Base-by-base conservation (phyloP, 441 rosid species). In the Populus hybrid region DNA sequence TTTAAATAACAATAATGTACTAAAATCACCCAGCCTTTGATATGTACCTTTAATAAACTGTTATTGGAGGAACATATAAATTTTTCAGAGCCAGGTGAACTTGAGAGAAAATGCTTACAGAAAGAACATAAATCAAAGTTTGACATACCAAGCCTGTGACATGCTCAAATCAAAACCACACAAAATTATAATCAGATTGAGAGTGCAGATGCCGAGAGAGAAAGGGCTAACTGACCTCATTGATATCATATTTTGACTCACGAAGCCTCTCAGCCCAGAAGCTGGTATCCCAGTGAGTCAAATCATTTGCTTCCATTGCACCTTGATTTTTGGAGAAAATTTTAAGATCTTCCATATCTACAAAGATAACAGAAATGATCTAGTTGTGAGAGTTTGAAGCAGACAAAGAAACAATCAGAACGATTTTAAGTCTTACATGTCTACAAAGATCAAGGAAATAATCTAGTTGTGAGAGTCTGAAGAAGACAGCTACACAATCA, bases 201-300 rank as follows among this genome's bases (percentile, higher is more conserved):
- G 67, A 31, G n/a, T 31, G 18, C 10, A 10, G n/a, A 31, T 10
- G 42, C 16, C 24, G 38, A 31, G 35, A 77, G 63, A 81, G 63
- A 80, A 28, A 80, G 53, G 53, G 33, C 69, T 71, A 29, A n/a
- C 21, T 35, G 70, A 94, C 99, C 98, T 94, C 95, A 77, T 92
- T 94, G 78, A 93, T 93, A 80, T 91, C 90, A 77, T 89, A 94
- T 91, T 89, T 94, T 59, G 94, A 88, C 77, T 94, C 99, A 69
- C 98, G 99, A 78, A 93, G 95, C 86, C 99, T 93, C 89, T 94
- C 99, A 73, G 95, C 90, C 99, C 99, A 95, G 89, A 90, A 95
- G 78, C 40, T 83, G 29, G 85, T 86, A 86, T 95, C 99, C 99
- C 99, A 95, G 69, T 95, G 93, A 71, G 50, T 88, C 87, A 94